phyloP scores from a whole-genome alignment of 1,284 basidiomycete species.

The Tremellales sp. region DNA sequence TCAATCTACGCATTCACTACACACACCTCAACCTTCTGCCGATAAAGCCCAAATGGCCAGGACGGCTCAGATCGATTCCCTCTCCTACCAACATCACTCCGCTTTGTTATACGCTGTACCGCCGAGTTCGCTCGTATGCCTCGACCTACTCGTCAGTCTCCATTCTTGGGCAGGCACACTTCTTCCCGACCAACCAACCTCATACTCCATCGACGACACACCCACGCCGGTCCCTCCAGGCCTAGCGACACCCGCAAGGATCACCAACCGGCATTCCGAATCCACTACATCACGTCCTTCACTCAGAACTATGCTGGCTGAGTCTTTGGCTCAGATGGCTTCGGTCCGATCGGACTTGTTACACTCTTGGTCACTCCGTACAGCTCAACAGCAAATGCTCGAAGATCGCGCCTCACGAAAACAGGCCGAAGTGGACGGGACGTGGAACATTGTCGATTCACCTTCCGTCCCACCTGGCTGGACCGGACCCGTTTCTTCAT shows the following conservation, averaged over 20 bases:
- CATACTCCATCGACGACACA: background rate
- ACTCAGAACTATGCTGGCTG: conserved; percentile 27
- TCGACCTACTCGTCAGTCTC: conserved; percentile 43
- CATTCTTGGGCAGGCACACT: conserved; percentile 42
- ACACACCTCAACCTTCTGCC: conserved; percentile 8
- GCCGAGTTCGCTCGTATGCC: conserved; percentile 40
- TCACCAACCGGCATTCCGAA: conserved; percentile 4
- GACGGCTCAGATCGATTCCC: conserved; percentile 42
- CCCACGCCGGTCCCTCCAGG: background rate
- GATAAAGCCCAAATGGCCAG: conserved; percentile 39
- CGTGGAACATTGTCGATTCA: background rate
- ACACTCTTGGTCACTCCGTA: conserved; percentile 33
- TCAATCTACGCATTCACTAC: conserved; percentile 2
- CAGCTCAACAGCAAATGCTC: conserved; percentile 29
- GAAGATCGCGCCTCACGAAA: conserved; percentile 21
- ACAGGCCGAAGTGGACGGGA: conserved; percentile 9
- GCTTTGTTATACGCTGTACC: conserved; percentile 44
- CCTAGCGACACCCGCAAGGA: conserved; percentile 16
- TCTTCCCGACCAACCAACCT: conserved; percentile 17
- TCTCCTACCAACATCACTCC: conserved; percentile 44
- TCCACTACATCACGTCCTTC: conserved; percentile 7
- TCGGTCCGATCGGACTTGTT: conserved; percentile 29
- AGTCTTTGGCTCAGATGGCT: conserved; percentile 29
- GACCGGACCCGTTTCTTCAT: conserved; percentile 9
- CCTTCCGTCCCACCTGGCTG: background rate